Evolutionary conservation across 352 stramenopile genomes (phyloP).

Genomic region (Elongisporangium anandrum): DNA sequence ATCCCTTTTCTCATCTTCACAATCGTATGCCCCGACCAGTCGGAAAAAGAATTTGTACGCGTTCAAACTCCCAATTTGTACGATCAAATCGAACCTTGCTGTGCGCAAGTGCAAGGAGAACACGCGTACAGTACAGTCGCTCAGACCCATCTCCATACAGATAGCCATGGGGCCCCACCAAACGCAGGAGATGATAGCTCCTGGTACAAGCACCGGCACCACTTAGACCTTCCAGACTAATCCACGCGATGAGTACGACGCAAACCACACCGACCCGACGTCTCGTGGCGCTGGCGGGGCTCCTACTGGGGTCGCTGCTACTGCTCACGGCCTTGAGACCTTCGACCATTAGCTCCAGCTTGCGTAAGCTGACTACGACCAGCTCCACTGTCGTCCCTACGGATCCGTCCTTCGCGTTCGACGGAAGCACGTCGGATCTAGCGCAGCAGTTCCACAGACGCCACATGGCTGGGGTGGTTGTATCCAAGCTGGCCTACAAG

Average conservation of each 20-base stretch:
- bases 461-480: slow-evolving; percentile 22
- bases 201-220: neutral
- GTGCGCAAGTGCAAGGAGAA: neutral
- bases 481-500: slow-evolving; percentile 13
- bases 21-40: neutral
- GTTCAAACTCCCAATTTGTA: neutral
- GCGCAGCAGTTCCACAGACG: slow-evolving; percentile 22
- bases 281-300: neutral
- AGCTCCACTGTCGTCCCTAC: slow-evolving; percentile 5
- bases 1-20: neutral
- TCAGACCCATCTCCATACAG: neutral
- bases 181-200: neutral
- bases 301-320: neutral
- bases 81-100: neutral
- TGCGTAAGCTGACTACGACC: neutral
- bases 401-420: slow-evolving; percentile 12
- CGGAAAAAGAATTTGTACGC: neutral
- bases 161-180: neutral
- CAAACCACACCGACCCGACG: neutral
- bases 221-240: neutral
- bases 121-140: neutral
- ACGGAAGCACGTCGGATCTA: slow-evolving; percentile 29
- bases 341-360: neutral
- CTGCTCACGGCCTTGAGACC: neutral
- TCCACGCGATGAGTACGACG: neutral